Evolutionary conservation across 345 rosid species (phyloP), one percentile per base, ranked within the genome.

Genomic region (Eutrema japonicum): DNA sequence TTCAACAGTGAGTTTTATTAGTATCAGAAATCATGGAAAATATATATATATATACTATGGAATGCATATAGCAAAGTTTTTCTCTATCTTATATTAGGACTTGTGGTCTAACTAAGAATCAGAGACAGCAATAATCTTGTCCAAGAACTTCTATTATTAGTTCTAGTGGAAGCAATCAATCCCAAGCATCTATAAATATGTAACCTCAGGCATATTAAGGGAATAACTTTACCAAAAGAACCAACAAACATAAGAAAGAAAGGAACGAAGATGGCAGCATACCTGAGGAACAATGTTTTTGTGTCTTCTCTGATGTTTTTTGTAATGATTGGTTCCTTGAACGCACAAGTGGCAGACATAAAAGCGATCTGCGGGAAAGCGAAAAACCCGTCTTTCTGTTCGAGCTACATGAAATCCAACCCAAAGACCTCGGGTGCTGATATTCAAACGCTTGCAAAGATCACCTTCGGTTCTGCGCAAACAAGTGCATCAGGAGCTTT

Each of bases 81-180:
- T 6, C 16, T 59, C 52, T 59, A 50, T 57, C 68, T 14, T 56
- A 3, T 8, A 27, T 46, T 36, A 50, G 45, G 43, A 66, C 46
- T 66, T 66, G 73, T 75, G 78, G 68, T 67, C 47, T 74, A 66
- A 50, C 78, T 41, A 49, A 42, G 69, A 75, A 33, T 60, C 63
- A 42, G 78, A 74, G 40, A 38, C 50, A 55, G 10, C 32, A 73
- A 64, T 65, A 35, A 54, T 48, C 42, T 50, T 26, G 36, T 37
- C 66, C 59, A 73, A 13, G 38, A 67, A 51, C 3, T 67, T 60
- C 33, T 60, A 59, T 49, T 32, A 13, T 30, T 74, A 41, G 30
- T 38, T 55, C 29, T 57, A 38, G 35, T 40, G 72, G 72, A 66
- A 32, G 33, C 18, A 74, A 60, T 60, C 38, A 52, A 51, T 43